Percentiles rank a stretch among this genome's conserved stretches.
Conservation (phyloP, 352 stramenopile species). For the Pythium plurisporium region DNA sequence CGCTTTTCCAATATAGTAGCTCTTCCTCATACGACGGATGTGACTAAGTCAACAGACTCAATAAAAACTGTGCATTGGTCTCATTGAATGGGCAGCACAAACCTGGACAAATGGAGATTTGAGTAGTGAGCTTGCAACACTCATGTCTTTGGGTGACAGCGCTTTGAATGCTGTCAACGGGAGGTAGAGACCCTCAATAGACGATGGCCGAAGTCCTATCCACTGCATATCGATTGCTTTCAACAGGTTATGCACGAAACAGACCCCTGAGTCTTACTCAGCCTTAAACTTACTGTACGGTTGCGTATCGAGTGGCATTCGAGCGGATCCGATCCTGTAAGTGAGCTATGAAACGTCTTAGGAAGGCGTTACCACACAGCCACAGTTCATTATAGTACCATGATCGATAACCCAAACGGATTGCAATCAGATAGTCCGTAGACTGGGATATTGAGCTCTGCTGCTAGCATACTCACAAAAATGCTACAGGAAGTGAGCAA, state of each 20-base stretch:
- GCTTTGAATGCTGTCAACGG: conserved; percentile 51
- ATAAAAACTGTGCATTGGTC: not conserved
- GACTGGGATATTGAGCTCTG: conserved; percentile 79
- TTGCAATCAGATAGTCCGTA: conserved; percentile 93
- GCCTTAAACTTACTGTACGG: conserved; percentile 50
- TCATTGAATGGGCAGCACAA: not conserved
- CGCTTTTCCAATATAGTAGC: conserved; percentile 45
- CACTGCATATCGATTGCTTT: conserved; percentile 86
- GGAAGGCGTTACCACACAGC: too few species aligned
- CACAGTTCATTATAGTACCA: too few species aligned
- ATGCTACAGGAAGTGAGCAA: conserved; percentile 28
- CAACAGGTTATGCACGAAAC: too few species aligned
- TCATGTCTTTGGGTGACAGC: conserved; percentile 51
- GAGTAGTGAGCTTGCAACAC: conserved; percentile 37
- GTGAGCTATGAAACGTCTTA: conserved; percentile 47
- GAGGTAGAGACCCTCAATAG: conserved; percentile 47
- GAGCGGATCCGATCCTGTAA: conserved; percentile 85
- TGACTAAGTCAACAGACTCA: conserved; percentile 24
- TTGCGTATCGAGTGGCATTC: conserved; percentile 76
- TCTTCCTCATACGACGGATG: conserved; percentile 49
- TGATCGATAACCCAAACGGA: conserved; percentile 91
- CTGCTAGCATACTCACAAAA: conserved; percentile 81
- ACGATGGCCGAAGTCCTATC: conserved; percentile 88
- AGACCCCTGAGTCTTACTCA: too few species aligned
- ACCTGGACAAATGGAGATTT: conserved; percentile 65